Evolutionary conservation across 2,329 filamentous ascomycete genomes (phyloP), one percentile per base, ranked within the genome.

Genomic region (Acrodontium crateriforme): DNA sequence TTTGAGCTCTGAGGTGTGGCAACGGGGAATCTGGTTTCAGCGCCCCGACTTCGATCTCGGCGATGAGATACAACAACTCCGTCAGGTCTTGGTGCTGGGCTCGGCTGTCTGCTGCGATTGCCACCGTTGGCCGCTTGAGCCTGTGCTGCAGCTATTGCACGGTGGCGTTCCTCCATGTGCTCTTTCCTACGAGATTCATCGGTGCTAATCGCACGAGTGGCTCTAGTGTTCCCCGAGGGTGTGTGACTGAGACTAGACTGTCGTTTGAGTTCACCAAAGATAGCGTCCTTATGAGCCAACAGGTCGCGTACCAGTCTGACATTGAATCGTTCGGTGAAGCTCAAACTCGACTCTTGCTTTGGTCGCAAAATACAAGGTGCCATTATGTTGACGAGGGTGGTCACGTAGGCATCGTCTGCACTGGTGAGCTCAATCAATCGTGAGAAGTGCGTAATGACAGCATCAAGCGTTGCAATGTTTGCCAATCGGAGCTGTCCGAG

Each of bases 391-490:
- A 84, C 80, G 20, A 98, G 69, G 19, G 74, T 63, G 9, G 75
- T 53, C 32, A 92, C 60, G 50, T 92, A 98, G 23, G 73, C 62
- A 50, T 98, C 89, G 42, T 93, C 87, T 17, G 89, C 89, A 9
- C 87, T 95, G 2, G 89, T 98, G 38, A 98, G 67, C 54, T 98
- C 89, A 49, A 98, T 91, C 35, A 98, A 65, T 35, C 89, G 80
- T 20, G 87, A 94, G 54, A 98, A 95, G 58, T 98, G 89, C 41
- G 92, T 95, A 67, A 91, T 92, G 51, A 93, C 80, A 21, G 89
- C 89, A 55, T 98, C 89, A 34, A 98, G 73, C n/a, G 89, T 95
- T 25, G 89, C 89, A 54, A 98, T 98, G 54, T 98, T 98, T 39
- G 89, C 84, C 31, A 98, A 74, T 36, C 87, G 79, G 31, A 98